Base-by-base conservation (phyloP, 768 basidiomycete genomes). In the Fistulinella prunicolor region DNA sequence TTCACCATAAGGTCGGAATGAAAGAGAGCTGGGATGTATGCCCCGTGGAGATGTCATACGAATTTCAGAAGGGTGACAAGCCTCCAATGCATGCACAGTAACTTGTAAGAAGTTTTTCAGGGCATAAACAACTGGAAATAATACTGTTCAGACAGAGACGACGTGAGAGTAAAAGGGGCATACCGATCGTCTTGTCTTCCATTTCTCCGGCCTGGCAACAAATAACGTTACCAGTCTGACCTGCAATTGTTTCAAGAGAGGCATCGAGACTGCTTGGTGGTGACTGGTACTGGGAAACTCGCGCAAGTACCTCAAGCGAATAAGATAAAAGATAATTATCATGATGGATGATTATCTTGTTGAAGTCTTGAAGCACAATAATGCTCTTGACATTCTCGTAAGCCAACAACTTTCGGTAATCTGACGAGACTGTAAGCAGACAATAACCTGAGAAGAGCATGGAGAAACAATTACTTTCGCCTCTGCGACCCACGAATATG, bases 271-370 rank as follows among this genome's bases (percentile, higher is more conserved):
- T 69, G 46, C 74, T 69, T 9, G 66, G 54, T 13, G 79, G 70
- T 0, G 75, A 63, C 48, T 79, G 68, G 2, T 77, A 80, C 23
- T 75, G 67, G 8, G 76, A 78, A 10, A 85, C 74, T 20, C 80
- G 79, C 0, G 78, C 81, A 36, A 91, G 66, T n/a, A 82, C 62
- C 49, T 89, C 86, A 9, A 91, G 72, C 1, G 86, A 83, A 59
- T 87, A 92, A 0, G 85, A 76, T 19, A 78, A 53, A 4, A 93
- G 66, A 1, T 74, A 72, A 9, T 65, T 68, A 43, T 86, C 83
- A 13, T 74, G 71, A 32, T 85, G 82, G 3, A 92, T 72, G 32
- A 92, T 63, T 46, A 93, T 75, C 56, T 81, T 84, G 62, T 86
- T 82, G 62, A 79, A 83, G 0, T 71, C 65, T 50, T 77, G 79